Evolutionary conservation across 345 rosid species (phyloP).

Genomic region (Triadica sebifera): DNA sequence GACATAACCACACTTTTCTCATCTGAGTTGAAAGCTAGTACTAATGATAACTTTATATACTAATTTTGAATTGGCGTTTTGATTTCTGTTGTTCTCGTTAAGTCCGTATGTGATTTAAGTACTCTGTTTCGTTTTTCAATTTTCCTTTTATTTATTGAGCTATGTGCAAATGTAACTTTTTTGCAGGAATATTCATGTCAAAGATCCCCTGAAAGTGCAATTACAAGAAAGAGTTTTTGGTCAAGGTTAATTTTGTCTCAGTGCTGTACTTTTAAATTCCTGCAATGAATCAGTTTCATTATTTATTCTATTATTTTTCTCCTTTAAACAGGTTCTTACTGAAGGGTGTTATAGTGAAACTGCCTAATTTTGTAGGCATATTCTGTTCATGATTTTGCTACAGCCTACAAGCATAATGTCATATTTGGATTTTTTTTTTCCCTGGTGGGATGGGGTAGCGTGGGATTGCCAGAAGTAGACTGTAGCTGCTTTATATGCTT

Average conservation of each 20-base stretch:
- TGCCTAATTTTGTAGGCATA: background rate
- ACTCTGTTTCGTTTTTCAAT: background rate
- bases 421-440: background rate
- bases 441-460: background rate
- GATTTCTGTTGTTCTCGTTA: background rate
- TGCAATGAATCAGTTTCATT: background rate
- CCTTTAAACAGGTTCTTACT: background rate
- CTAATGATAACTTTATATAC: background rate
- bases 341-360: background rate
- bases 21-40: background rate
- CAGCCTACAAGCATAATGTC: background rate
- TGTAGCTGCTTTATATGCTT: background rate
- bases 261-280: background rate
- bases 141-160: background rate
- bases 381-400: background rate
- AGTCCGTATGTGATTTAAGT: background rate
- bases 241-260: conserved; percentile 41
- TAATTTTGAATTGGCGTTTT: background rate
- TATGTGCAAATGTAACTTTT: background rate
- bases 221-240: conserved; percentile 54
- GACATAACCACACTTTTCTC: too few species aligned
- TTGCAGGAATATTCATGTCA: conserved; percentile 56
- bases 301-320: background rate
- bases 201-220: conserved; percentile 45
- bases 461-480: background rate